Evolutionary conservation across 2,329 filamentous ascomycete genomes (phyloP).

Genomic region (Capronia epimyces): DNA sequence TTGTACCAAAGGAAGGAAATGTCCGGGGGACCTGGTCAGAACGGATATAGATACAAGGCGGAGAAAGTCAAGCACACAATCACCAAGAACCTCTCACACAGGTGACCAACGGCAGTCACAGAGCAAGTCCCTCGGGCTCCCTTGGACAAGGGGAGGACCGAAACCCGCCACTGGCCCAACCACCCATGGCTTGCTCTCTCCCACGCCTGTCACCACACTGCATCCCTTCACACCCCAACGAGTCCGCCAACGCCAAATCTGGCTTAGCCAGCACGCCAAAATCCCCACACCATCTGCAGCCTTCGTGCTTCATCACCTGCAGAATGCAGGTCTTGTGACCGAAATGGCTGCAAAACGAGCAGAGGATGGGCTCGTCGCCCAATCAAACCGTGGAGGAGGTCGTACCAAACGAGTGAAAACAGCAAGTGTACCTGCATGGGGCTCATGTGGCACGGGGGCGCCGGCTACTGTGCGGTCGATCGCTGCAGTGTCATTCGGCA

Average conservation of each 20-base stretch:
- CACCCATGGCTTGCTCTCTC: too few species aligned
- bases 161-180: too few species aligned
- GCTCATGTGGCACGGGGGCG: constrained; percentile 12
- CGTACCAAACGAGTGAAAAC: constrained; percentile 21
- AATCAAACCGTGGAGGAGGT: constrained; percentile 16
- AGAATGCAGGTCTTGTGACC: constrained; percentile 23
- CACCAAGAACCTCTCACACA: too few species aligned
- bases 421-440: constrained; percentile 22
- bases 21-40: constrained; percentile 1
- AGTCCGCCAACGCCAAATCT: background rate
- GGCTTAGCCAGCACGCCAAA: background rate
- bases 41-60: constrained; percentile 5
- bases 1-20: background rate
- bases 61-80: background rate
- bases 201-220: too few species aligned
- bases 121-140: too few species aligned
- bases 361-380: constrained; percentile 10
- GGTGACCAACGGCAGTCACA: too few species aligned
- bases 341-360: constrained; percentile 5
- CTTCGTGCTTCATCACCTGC: constrained; percentile 19
- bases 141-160: too few species aligned
- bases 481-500: constrained; percentile 26
- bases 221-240: background rate
- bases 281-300: constrained; percentile 21
- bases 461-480: constrained; percentile 28